These are phyloP conservation scores for Exophiala sideris DNA, from an alignment of 2,329 filamentous ascomycete genomes.

Conservation along the genomic window DNA sequence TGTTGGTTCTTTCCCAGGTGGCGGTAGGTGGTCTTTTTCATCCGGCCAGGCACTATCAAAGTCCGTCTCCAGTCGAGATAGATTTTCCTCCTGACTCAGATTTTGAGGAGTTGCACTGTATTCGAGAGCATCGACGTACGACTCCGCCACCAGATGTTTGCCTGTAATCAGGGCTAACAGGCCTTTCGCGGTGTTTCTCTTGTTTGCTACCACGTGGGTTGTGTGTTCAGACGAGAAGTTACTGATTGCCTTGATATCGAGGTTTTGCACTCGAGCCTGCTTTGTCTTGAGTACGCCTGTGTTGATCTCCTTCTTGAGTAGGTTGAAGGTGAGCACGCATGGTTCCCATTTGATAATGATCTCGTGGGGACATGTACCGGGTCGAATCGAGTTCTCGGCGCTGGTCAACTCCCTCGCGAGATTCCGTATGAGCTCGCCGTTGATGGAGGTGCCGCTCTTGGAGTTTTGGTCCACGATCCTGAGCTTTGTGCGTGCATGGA, in stretches of 20 bases:
- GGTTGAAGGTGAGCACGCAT: slow-evolving; percentile 76
- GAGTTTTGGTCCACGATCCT: slow-evolving; percentile 76
- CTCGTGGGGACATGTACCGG: slow-evolving; percentile 66
- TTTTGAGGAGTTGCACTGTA: slow-evolving; percentile 54
- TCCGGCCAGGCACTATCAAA: slow-evolving; percentile 78
- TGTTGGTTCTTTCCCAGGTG: slow-evolving; percentile 70
- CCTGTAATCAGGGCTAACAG: slow-evolving; percentile 82
- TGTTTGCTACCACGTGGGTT: slow-evolving; percentile 84
- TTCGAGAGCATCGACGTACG: slow-evolving; percentile 70
- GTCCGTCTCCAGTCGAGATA: slow-evolving; percentile 68
- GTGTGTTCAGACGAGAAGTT: slow-evolving; percentile 69
- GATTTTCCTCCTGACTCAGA: slow-evolving; percentile 49
- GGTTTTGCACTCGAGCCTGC: slow-evolving; percentile 66
- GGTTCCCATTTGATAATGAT: slow-evolving; percentile 71
- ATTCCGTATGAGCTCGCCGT: slow-evolving; percentile 68
- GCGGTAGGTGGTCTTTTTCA: slow-evolving; percentile 67
- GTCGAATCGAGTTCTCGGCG: slow-evolving; percentile 61
- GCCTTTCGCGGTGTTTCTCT: slow-evolving; percentile 83
- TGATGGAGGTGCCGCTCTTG: slow-evolving; percentile 76
- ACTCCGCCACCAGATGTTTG: slow-evolving; percentile 68
- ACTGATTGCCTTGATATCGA: slow-evolving; percentile 82
- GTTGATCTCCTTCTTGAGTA: slow-evolving; percentile 67
- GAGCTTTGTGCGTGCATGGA: slow-evolving; percentile 65
- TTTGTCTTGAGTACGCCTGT: slow-evolving; percentile 61
- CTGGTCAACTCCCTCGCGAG: slow-evolving; percentile 49